Percentiles rank a stretch among this genome's conserved stretches.
These are phyloP conservation scores for Mycena crocata DNA, from an alignment of 768 basidiomycete genomes.

Conservation along the genomic window DNA sequence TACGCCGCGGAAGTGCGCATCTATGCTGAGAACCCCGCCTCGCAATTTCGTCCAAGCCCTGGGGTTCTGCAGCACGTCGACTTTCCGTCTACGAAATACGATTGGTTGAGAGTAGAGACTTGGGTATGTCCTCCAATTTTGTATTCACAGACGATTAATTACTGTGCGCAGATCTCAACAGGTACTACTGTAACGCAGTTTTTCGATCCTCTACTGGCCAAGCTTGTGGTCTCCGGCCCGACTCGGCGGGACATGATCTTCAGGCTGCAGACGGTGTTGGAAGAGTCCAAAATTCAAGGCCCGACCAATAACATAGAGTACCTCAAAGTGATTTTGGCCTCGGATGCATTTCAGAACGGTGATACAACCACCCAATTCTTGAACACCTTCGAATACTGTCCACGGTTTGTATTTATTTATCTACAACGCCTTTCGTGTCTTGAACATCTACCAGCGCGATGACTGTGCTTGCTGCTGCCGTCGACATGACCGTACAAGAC, in stretches of 20 bases:
- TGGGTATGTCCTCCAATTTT: slow-evolving; percentile 55
- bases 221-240: slow-evolving; percentile 64
- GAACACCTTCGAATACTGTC: slow-evolving; percentile 53
- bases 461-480: slow-evolving; percentile 64
- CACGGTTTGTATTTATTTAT: slow-evolving; percentile 48
- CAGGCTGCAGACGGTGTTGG: slow-evolving; percentile 54
- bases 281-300: slow-evolving; percentile 58
- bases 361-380: slow-evolving; percentile 62
- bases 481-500: slow-evolving; percentile 71
- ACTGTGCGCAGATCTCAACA: slow-evolving; percentile 52
- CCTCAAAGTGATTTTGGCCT: slow-evolving; percentile 56
- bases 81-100: slow-evolving; percentile 40
- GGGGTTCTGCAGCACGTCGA: slow-evolving; percentile 71
- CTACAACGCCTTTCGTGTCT: neutral
- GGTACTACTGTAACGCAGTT: slow-evolving; percentile 63
- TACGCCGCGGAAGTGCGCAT: slow-evolving; percentile 69
- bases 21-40: slow-evolving; percentile 72
- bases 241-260: slow-evolving; percentile 59
- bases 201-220: slow-evolving; percentile 71
- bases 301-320: slow-evolving; percentile 72
- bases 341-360: slow-evolving; percentile 54
- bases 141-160: neutral
- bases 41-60: slow-evolving; percentile 67
- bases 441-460: slow-evolving; percentile 51
- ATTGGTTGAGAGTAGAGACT: slow-evolving; percentile 71